phyloP scores from a whole-genome alignment of 1,139 yeast species.

The Protomyces arabidopsidicola region DNA sequence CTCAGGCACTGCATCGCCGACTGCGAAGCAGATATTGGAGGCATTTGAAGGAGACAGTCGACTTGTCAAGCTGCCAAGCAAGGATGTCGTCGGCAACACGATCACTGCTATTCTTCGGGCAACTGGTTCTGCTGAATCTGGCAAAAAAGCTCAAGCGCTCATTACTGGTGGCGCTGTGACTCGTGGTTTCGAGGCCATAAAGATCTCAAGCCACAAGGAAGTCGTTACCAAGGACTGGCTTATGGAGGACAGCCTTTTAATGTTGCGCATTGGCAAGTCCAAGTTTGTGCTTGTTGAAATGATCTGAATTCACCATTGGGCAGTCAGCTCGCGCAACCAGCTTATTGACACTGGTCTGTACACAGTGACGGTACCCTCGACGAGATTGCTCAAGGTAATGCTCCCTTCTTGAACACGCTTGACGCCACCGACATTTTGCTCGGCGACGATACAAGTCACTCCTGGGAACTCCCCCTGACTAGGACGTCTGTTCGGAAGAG shows the following conservation, averaged over 20 bases:
- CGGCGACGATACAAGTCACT: slow-evolving; percentile 35
- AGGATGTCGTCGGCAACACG: slow-evolving; percentile 42
- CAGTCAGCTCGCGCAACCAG: background rate
- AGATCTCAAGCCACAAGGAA: slow-evolving; percentile 51
- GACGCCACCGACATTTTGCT: slow-evolving; percentile 57
- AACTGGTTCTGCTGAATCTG: slow-evolving; percentile 35
- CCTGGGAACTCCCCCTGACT: slow-evolving; percentile 17
- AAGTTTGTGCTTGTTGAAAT: slow-evolving; percentile 31
- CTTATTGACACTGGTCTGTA: slow-evolving; percentile 50
- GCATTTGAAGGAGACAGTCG: slow-evolving; percentile 63
- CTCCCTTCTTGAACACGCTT: slow-evolving; percentile 42
- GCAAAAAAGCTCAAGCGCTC: slow-evolving; percentile 58
- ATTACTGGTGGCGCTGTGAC: slow-evolving; percentile 70
- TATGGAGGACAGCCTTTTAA: slow-evolving; percentile 56
- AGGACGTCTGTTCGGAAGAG: slow-evolving; percentile 26
- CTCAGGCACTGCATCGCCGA: slow-evolving; percentile 42
- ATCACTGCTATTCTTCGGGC: slow-evolving; percentile 35
- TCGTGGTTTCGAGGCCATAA: slow-evolving; percentile 59
- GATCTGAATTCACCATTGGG: background rate
- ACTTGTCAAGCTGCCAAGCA: slow-evolving; percentile 44
- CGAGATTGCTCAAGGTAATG: slow-evolving; percentile 46
- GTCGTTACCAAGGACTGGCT: slow-evolving; percentile 50
- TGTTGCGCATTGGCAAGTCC: slow-evolving; percentile 68
- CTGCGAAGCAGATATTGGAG: slow-evolving; percentile 52
- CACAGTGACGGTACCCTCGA: slow-evolving; percentile 49